These are phyloP conservation scores for Tuber borchii DNA, from an alignment of 495 filamentous ascomycete genomes.

Conservation along the genomic window DNA sequence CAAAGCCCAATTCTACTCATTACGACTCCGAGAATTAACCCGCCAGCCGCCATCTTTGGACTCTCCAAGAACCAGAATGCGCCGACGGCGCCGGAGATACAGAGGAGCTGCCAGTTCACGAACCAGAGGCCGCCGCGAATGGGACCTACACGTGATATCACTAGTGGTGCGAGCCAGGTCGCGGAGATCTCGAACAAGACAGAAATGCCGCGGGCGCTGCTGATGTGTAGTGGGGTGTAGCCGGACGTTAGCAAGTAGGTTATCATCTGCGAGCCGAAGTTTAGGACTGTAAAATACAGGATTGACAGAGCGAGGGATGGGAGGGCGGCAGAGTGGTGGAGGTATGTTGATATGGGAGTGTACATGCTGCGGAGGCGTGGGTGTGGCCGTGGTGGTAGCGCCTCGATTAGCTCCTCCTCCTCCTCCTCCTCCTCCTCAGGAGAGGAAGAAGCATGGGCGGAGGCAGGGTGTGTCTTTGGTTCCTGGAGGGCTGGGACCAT, in stretches of 20 bases:
- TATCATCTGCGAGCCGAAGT: conserved; percentile 54
- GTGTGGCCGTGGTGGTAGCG: conserved; percentile 36
- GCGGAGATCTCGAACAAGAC: conserved; percentile 49
- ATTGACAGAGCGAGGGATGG: conserved; percentile 52
- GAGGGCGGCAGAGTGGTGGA: conserved; percentile 51
- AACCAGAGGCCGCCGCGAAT: conserved; percentile 59
- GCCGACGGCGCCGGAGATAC: conserved; percentile 46
- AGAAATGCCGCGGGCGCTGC: conserved; percentile 50
- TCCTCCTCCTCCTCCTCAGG: background rate
- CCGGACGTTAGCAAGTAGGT: conserved; percentile 54
- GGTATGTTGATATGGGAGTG: conserved; percentile 46
- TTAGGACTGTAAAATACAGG: conserved; percentile 56
- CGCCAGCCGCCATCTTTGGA: conserved; percentile 43
- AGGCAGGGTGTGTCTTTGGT: conserved; percentile 24
- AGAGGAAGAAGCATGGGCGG: conserved; percentile 32
- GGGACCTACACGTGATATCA: conserved; percentile 54
- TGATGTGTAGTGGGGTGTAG: conserved; percentile 51
- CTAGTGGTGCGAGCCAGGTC: conserved; percentile 47
- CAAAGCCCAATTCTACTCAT: conserved; percentile 60
- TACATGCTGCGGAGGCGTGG: conserved; percentile 44
- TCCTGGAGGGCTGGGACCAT: conserved; percentile 44
- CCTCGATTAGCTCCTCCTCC: conserved; percentile 5
- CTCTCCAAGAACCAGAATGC: conserved; percentile 44
- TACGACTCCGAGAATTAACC: conserved; percentile 50
- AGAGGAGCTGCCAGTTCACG: conserved; percentile 56